A percentile compares a stretch with the other conserved stretches of the same genome.
Conservation (phyloP, 352 stramenopile species). For the Globisporangium iwayamae region DNA sequence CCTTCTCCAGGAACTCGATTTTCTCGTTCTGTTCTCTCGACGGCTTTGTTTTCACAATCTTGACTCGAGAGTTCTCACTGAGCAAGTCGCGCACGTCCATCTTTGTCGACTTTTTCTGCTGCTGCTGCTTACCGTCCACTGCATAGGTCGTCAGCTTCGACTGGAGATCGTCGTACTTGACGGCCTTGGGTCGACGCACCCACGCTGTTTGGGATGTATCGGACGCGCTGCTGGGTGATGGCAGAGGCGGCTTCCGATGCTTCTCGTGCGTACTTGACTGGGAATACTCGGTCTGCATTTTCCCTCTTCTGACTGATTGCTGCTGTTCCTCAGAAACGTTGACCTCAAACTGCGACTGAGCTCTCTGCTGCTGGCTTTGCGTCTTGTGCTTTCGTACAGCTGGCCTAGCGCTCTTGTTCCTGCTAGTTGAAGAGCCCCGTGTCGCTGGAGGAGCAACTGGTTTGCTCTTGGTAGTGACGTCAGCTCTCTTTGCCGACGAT, state of each 20-base stretch:
- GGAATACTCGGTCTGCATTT: background rate
- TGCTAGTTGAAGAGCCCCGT: background rate
- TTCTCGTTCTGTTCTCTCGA: background rate
- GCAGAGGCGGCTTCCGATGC: background rate
- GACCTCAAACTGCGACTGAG: background rate
- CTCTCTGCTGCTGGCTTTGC: background rate
- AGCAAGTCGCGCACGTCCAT: slow-evolving; percentile 18
- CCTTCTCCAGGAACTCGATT: slow-evolving; percentile 27
- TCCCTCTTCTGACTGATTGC: background rate
- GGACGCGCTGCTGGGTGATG: slow-evolving; percentile 13
- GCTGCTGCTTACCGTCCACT: background rate
- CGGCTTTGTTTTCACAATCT: background rate
- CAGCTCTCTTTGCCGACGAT: slow-evolving; percentile 1
- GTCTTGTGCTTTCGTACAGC: background rate
- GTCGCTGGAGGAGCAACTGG: background rate
- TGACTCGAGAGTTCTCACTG: slow-evolving; percentile 9
- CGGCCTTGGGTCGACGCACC: slow-evolving; percentile 10
- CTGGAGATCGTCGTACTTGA: slow-evolving; percentile 7
- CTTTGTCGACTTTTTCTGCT: slow-evolving; percentile 11
- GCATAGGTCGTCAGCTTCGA: background rate
- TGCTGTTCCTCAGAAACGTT: background rate
- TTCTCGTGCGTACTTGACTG: background rate
- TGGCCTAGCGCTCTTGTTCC: background rate
- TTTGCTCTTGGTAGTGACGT: slow-evolving; percentile 1
- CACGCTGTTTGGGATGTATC: slow-evolving; percentile 3